Evolutionary conservation across 2,329 filamentous ascomycete genomes (phyloP).

Genomic region (Helminthosporium solani): DNA sequence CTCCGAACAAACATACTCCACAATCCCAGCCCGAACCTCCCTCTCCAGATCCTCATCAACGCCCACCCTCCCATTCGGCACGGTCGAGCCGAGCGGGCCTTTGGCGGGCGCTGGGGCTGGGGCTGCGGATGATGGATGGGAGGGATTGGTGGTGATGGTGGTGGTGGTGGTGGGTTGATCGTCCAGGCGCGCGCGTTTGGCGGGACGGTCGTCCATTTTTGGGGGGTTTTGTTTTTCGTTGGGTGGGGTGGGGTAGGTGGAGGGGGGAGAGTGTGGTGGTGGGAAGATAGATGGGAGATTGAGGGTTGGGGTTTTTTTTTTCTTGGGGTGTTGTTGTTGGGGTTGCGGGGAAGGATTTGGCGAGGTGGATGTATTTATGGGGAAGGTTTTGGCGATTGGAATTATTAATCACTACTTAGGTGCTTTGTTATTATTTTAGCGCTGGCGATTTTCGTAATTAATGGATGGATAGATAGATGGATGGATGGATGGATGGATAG

Average conservation of each 20-base stretch:
- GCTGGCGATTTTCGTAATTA: no score
- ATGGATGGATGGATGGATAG: no score
- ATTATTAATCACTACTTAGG: no score
- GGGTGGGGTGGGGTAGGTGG: neutral
- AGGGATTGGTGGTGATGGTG: constrained; percentile 1
- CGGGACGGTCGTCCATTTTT: constrained; percentile 22
- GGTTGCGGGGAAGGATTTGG: constrained; percentile 7
- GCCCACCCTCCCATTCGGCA: constrained; percentile 4
- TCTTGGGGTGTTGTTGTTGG: constrained; percentile 4
- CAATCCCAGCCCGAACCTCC: constrained; percentile 59
- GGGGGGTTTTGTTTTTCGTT: neutral
- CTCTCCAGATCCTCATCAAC: constrained; percentile 39
- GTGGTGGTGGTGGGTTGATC: constrained; percentile 12
- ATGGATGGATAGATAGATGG: no score
- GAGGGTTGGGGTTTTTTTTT: neutral
- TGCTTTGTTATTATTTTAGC: no score
- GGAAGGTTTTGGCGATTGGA: neutral
- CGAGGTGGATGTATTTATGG: neutral
- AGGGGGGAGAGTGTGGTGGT: neutral
- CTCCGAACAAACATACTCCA: constrained; percentile 60
- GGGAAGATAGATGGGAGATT: no score
- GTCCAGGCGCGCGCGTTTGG: constrained; percentile 39
- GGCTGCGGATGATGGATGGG: constrained; percentile 8
- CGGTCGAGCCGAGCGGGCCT: constrained; percentile 13
- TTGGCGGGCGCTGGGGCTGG: constrained; percentile 6